A percentile compares a stretch with the other conserved stretches of the same genome.
phyloP scores from a whole-genome alignment of 371 early-diverging fungal species.

The Circinella minor region DNA sequence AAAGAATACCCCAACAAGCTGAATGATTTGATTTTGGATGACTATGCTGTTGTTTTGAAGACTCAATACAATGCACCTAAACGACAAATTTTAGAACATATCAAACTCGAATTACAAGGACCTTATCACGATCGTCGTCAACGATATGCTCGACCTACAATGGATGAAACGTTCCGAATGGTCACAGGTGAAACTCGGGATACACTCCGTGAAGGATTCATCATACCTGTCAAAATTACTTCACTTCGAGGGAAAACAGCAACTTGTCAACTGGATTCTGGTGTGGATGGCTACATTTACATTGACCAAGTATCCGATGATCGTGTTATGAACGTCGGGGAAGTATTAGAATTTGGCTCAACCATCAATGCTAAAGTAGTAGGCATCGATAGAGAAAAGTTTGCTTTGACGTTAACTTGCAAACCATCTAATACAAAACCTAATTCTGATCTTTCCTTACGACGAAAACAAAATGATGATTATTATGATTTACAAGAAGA shows the following conservation, averaged over 20 bases:
- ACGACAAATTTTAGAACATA: slow-evolving; percentile 79
- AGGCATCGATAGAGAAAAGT: slow-evolving; percentile 78
- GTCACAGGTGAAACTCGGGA: slow-evolving; percentile 84
- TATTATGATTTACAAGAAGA: slow-evolving; percentile 75
- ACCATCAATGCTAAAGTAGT: slow-evolving; percentile 78
- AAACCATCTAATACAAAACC: slow-evolving; percentile 58
- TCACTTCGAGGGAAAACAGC: slow-evolving; percentile 77
- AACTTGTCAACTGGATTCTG: slow-evolving; percentile 76
- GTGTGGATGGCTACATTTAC: slow-evolving; percentile 84
- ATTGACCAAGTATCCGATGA: slow-evolving; percentile 70
- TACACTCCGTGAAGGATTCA: slow-evolving; percentile 67
- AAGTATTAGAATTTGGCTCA: slow-evolving; percentile 68
- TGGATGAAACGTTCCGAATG: slow-evolving; percentile 83
- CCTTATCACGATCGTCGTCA: slow-evolving; percentile 84
- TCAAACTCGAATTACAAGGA: slow-evolving; percentile 85
- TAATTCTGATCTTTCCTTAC: slow-evolving; percentile 52
- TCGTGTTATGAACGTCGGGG: slow-evolving; percentile 60
- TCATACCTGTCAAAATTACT: slow-evolving; percentile 67
- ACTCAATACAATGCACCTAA: slow-evolving; percentile 76
- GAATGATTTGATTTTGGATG: slow-evolving; percentile 87
- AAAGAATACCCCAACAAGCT: slow-evolving; percentile 78
- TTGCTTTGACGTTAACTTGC: slow-evolving; percentile 76
- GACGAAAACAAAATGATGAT: slow-evolving; percentile 57
- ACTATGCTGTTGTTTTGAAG: slow-evolving; percentile 88
- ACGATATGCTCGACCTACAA: slow-evolving; percentile 63